Evolutionary conservation across 106 monocot species (phyloP).

Genomic region (Dendrobium officinale): DNA sequence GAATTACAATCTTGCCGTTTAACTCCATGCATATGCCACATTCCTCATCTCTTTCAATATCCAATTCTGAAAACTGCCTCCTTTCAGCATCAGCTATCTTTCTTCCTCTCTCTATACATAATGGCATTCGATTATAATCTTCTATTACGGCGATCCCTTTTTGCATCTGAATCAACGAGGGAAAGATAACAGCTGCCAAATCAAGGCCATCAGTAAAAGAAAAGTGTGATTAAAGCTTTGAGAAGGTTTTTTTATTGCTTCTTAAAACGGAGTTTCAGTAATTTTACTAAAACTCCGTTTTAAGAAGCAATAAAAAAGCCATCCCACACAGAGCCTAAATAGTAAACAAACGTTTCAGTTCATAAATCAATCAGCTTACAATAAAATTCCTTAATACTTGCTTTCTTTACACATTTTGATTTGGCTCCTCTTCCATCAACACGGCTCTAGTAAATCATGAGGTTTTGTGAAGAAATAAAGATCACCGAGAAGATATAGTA

Average conservation of each 20-base stretch:
- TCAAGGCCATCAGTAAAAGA: neutral
- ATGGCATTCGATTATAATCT: slow-evolving; percentile 9
- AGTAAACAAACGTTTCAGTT: neutral
- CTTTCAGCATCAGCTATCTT: slow-evolving; percentile 14
- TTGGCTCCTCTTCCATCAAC: slow-evolving; percentile 46
- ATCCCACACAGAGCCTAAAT: neutral
- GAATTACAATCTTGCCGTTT: slow-evolving; percentile 46
- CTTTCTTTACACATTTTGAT: slow-evolving; percentile 25
- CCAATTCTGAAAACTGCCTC: slow-evolving; percentile 24
- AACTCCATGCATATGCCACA: slow-evolving; percentile 57
- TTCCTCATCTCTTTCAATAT: slow-evolving; percentile 37
- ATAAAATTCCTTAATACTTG: slow-evolving; percentile 44
- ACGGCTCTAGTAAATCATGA: slow-evolving; percentile 21
- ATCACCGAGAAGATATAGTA: neutral
- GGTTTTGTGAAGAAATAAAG: slow-evolving; percentile 5
- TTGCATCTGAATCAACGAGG: slow-evolving; percentile 20
- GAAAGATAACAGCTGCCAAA: slow-evolving; percentile 12
- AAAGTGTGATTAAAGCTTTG: neutral
- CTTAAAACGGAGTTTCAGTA: no score
- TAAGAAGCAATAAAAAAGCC: no score
- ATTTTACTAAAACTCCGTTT: no score
- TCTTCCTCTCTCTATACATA: slow-evolving; percentile 1
- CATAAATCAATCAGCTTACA: slow-evolving; percentile 20
- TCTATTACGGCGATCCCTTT: slow-evolving; percentile 13
- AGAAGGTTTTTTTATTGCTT: no score